Evolutionary conservation across 2,329 filamentous ascomycete genomes (phyloP), one percentile per base, ranked within the genome.

Genomic region (Onygenales sp.): DNA sequence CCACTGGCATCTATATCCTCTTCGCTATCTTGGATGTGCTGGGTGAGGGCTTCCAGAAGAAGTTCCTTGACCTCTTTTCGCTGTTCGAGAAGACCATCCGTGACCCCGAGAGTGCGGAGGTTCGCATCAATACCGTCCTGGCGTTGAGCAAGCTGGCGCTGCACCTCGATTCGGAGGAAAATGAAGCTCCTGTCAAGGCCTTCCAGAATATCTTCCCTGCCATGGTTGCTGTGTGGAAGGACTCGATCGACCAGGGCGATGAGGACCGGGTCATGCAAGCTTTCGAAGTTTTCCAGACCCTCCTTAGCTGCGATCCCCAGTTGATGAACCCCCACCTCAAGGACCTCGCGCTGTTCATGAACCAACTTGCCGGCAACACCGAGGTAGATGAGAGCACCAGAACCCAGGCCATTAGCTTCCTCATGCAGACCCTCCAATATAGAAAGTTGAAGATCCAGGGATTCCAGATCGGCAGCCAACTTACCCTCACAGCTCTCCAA

Each of bases 281-380:
- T 31, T 98, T 97, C 63, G 93, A 97, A 68, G 90, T 95, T 60
- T 95, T 97, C 81, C 93, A 97, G 76, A 93, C 88, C 49, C 85
- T 96, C 63, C 81, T 98, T 52, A 87, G 87, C 58, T 95, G 89
- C 69, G 92, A 96, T 68, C 86, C 88, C 33, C 82, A 88, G 46
- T 81, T 97, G 49, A 77, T 97, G 51, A 87, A 85, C 59, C 78
- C 82, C 52, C 91, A 96, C 74, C 88, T 98, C 65, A 88, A 86
- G 67, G 89, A 96, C 63, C 80, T 98, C 7, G 79, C 96, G 56
- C 82, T 87, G 61, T 95, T 97, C 77, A 97, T 97, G 88, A 86
- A 95, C 63, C 85, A 93, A 55, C 79, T 98, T 52, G 82, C 87
- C 46, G 79, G 81, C 62, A 88, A 94, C 71, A 86, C 80, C 44